A percentile compares a stretch with the other conserved stretches of the same genome.
These are phyloP conservation scores for Hyaloscypha hepaticicola DNA, from an alignment of 495 filamentous ascomycete genomes.

Conservation along the genomic window DNA sequence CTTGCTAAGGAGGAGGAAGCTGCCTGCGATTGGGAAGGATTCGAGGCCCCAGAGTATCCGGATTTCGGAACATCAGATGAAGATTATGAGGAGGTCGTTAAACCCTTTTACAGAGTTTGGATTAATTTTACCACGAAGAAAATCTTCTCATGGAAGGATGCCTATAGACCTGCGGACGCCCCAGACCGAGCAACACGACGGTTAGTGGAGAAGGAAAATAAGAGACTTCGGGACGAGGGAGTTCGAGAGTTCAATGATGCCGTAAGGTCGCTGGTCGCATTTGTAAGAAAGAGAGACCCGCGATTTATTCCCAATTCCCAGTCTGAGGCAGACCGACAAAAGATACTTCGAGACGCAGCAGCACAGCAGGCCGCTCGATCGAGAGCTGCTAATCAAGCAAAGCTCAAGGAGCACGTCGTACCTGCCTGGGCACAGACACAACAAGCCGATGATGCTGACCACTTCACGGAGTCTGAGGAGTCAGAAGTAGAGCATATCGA, in stretches of 20 bases:
- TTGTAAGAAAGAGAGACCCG: conserved; percentile 91
- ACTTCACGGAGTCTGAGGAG: conserved; percentile 51
- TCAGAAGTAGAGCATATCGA: conserved; percentile 66
- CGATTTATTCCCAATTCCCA: conserved; percentile 69
- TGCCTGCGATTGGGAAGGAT: conserved; percentile 66
- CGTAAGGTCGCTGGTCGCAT: conserved; percentile 80
- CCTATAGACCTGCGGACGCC: conserved; percentile 76
- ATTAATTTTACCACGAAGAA: conserved; percentile 79
- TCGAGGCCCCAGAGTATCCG: conserved; percentile 61
- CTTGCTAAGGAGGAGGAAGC: conserved; percentile 79
- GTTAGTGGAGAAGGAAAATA: conserved; percentile 95
- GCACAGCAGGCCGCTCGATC: conserved; percentile 82
- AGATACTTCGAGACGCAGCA: conserved; percentile 71
- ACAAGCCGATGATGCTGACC: conserved; percentile 16
- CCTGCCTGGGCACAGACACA: conserved; percentile 75
- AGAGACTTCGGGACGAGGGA: conserved; percentile 74
- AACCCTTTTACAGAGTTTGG: conserved; percentile 82
- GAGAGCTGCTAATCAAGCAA: conserved; percentile 60
- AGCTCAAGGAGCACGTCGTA: conserved; percentile 54
- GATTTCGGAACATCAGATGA: conserved; percentile 72
- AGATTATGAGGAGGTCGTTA: conserved; percentile 67
- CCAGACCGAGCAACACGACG: conserved; percentile 82
- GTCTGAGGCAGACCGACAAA: conserved; percentile 77
- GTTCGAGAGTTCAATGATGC: conserved; percentile 90
- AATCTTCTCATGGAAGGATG: conserved; percentile 85